These are phyloP conservation scores for Chimonanthus praecox DNA, from an alignment of 164 flowering plant genomes.

Conservation along the genomic window DNA sequence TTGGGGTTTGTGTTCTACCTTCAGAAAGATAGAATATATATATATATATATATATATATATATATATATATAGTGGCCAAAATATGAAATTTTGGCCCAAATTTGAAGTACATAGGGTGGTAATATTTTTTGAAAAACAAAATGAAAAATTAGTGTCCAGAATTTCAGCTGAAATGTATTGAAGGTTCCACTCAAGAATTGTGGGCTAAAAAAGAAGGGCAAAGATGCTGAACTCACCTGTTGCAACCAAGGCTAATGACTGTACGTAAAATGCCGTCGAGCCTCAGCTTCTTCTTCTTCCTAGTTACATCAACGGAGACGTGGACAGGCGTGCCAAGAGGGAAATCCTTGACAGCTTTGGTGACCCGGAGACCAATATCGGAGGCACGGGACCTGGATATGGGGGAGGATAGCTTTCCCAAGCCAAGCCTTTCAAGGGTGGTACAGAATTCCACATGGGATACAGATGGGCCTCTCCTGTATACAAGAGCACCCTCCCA, in stretches of 20 bases:
- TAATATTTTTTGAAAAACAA: too few relatives aligned
- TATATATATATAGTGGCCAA: too few relatives aligned
- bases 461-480: conserved; percentile 49
- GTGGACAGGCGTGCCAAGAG: conserved; percentile 78
- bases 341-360: conserved; percentile 66
- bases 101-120: too few relatives aligned
- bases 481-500: conserved; percentile 94
- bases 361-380: conserved; percentile 76
- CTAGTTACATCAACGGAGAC: conserved; percentile 75
- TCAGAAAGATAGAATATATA: too few relatives aligned
- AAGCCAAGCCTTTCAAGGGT: conserved; percentile 90
- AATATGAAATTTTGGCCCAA: too few relatives aligned
- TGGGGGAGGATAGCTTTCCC: conserved; percentile 50
- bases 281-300: conserved; percentile 63
- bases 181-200: too few relatives aligned
- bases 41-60: too few relatives aligned
- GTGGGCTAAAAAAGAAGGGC: too few relatives aligned
- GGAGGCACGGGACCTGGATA: conserved; percentile 69
- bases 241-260: conserved; percentile 74
- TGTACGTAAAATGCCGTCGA: conserved; percentile 78
- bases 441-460: conserved; percentile 87
- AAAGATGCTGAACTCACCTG: conserved; percentile 34
- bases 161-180: too few relatives aligned
- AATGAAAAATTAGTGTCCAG: too few relatives aligned
- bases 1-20: too few relatives aligned